Evolutionary conservation across 2,329 filamentous ascomycete genomes (phyloP).

Genomic region (Neonectria sp.): DNA sequence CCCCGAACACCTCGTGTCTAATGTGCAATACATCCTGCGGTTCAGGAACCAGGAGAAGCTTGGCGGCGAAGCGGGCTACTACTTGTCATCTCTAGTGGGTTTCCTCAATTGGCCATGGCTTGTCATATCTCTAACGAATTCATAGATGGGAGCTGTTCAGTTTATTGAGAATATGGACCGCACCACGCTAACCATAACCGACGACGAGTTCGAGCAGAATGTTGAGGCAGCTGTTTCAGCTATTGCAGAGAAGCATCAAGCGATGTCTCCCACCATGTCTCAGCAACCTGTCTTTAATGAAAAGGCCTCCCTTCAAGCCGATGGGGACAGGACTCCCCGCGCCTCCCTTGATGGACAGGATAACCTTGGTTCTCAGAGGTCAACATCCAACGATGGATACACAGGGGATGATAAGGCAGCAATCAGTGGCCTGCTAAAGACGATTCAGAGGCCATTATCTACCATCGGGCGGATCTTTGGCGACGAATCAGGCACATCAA

Average conservation of each 20-base stretch:
- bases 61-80: conserved; percentile 97
- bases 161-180: conserved; percentile 98
- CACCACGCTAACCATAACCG: conserved; percentile 91
- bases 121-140: conserved; percentile 20
- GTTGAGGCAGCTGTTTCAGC: conserved; percentile 97
- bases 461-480: conserved; percentile 97
- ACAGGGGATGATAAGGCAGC: conserved; percentile 81
- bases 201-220: conserved; percentile 95
- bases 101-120: neutral
- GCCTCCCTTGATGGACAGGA: conserved; percentile 59
- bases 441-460: conserved; percentile 90
- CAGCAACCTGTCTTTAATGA: conserved; percentile 61
- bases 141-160: conserved; percentile 89
- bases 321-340: conserved; percentile 53
- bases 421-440: conserved; percentile 87
- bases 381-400: conserved; percentile 69
- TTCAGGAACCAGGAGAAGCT: conserved; percentile 99
- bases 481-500: conserved; percentile 67
- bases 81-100: conserved; percentile 89
- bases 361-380: conserved; percentile 61
- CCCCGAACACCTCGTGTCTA: conserved; percentile 95
- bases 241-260: conserved; percentile 90
- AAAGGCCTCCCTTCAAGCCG: conserved; percentile 52
- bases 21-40: conserved; percentile 97
- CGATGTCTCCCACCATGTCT: conserved; percentile 61